Conservation (phyloP, 176 grass and related monocot genomes). For the Calamus simplicifolius region DNA sequence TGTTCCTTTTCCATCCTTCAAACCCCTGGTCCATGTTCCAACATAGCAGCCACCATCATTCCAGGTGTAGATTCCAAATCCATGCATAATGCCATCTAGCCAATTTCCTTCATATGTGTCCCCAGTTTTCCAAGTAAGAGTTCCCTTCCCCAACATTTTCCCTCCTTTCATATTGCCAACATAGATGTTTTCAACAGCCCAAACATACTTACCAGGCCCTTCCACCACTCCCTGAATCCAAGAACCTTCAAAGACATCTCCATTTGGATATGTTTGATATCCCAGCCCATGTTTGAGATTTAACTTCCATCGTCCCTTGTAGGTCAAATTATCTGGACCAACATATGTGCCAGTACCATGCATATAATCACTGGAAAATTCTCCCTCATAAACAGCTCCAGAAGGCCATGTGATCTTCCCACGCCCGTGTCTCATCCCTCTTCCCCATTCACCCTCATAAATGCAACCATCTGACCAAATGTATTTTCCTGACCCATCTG, state of each 20-base stretch:
- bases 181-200: constrained; percentile 67
- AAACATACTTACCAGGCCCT: constrained; percentile 80
- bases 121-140: constrained; percentile 80
- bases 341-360: constrained; percentile 66
- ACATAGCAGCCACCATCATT: constrained; percentile 64
- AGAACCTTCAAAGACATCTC: constrained; percentile 74
- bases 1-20: constrained; percentile 90
- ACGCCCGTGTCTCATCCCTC: constrained; percentile 76
- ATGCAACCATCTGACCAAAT: constrained; percentile 67
- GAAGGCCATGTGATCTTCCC: constrained; percentile 63
- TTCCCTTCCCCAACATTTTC: constrained; percentile 76
- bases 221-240: constrained; percentile 89
- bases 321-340: constrained; percentile 44
- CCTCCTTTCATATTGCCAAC: constrained; percentile 83
- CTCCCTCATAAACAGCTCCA: constrained; percentile 55
- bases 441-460: constrained; percentile 80
- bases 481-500: constrained; percentile 73
- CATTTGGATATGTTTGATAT: constrained; percentile 66
- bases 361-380: constrained; percentile 80
- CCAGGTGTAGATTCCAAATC: constrained; percentile 82
- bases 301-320: constrained; percentile 85
- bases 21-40: constrained; percentile 85
- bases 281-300: constrained; percentile 84
- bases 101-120: constrained; percentile 91
- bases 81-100: constrained; percentile 89